Conservation (phyloP, 2,329 filamentous ascomycete species). For the Botrytis hyacinthi region DNA sequence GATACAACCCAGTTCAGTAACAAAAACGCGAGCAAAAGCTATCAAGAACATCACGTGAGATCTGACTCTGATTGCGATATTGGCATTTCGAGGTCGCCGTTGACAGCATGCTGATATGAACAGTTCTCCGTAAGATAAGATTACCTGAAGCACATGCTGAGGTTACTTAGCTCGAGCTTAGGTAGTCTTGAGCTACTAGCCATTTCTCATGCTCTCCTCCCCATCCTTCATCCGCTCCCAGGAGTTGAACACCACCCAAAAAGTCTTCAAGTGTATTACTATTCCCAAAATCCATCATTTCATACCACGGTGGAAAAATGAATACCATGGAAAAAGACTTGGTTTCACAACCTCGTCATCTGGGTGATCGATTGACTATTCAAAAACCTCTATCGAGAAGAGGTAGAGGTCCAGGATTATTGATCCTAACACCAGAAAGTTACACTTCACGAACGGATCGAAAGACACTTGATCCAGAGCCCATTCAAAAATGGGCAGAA, state of each 20-base stretch:
- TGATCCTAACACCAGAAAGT: constrained; percentile 34
- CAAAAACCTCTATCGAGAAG: constrained; percentile 31
- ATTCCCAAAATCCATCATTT: neutral
- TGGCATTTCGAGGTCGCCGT: neutral
- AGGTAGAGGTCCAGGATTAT: constrained; percentile 40
- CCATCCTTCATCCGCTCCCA: neutral
- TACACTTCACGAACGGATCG: constrained; percentile 24
- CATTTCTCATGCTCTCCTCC: neutral
- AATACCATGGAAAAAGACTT: neutral
- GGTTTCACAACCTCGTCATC: neutral
- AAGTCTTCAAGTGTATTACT: neutral
- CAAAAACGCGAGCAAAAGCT: too few species aligned
- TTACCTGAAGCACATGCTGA: neutral
- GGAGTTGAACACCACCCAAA: neutral
- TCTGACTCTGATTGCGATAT: neutral
- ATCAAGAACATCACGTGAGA: neutral
- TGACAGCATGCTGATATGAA: neutral
- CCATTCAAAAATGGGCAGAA: constrained; percentile 42
- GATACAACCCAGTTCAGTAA: too few species aligned
- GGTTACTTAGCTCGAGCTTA: too few species aligned
- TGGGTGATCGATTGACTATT: neutral
- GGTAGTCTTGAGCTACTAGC: too few species aligned
- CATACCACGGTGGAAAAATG: neutral
- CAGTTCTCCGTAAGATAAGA: neutral
- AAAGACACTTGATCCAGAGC: constrained; percentile 31